Percentiles rank a stretch among this genome's conserved stretches.
Conservation (phyloP, 139 green algal genomes). For the Marvania coccoides region DNA sequence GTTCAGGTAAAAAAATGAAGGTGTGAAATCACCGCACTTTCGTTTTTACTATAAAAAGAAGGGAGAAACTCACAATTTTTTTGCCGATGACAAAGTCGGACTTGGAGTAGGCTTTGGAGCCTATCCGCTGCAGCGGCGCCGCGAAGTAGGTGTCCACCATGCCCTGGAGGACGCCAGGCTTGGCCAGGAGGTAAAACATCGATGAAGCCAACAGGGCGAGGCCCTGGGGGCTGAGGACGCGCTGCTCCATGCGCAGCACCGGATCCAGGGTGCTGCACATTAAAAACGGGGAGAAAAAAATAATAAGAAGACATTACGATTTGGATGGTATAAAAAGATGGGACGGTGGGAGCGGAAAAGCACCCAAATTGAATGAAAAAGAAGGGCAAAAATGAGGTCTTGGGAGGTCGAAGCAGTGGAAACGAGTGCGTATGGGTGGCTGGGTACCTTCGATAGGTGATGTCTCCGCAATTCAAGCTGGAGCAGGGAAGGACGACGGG, state of each 20-base stretch:
- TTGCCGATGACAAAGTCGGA: slow-evolving; percentile 24
- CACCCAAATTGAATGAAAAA: too few species aligned
- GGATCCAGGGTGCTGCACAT: slow-evolving; percentile 76
- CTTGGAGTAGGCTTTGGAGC: background rate
- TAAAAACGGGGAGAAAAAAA: background rate
- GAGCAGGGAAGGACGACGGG: slow-evolving; percentile 71
- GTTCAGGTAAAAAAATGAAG: too few species aligned
- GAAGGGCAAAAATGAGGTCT: too few species aligned
- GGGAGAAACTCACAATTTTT: too few species aligned
- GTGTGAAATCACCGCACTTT: too few species aligned
- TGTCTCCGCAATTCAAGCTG: slow-evolving; percentile 82
- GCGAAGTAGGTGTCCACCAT: slow-evolving; percentile 75
- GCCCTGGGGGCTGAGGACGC: slow-evolving; percentile 50
- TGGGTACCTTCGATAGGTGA: slow-evolving; percentile 68
- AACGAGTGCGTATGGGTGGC: background rate
- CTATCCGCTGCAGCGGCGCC: slow-evolving; percentile 40
- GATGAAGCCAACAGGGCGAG: slow-evolving; percentile 37
- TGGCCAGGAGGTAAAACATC: slow-evolving; percentile 52
- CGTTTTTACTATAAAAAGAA: too few species aligned
- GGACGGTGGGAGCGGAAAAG: too few species aligned
- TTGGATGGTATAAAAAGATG: background rate
- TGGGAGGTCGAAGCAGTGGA: background rate
- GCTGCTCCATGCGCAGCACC: slow-evolving; percentile 64
- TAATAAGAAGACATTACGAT: background rate
- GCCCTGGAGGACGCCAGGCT: slow-evolving; percentile 69